Percentiles rank a stretch among this genome's conserved stretches.
phyloP scores from a whole-genome alignment of 1,139 yeast genomes.

The Ashbya aceris region DNA sequence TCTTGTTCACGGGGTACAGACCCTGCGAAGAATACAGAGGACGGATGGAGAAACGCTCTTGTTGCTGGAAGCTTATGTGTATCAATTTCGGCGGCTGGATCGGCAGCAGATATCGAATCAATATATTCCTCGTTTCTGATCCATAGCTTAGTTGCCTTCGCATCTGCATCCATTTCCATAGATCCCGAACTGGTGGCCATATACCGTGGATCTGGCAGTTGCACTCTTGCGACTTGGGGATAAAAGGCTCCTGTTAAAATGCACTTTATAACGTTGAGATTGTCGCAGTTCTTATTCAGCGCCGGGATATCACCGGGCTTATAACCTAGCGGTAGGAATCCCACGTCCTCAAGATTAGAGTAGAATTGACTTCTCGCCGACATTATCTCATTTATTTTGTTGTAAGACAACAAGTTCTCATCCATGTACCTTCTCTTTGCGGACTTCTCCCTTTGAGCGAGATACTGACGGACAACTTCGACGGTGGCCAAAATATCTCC shows the following conservation, averaged over 20 bases:
- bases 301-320: conserved; percentile 15
- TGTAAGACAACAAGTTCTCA: conserved; percentile 55
- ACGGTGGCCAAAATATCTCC: conserved; percentile 74
- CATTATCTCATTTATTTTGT: conserved; percentile 59
- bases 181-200: conserved; percentile 67
- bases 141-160: conserved; percentile 64
- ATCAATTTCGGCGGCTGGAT: conserved; percentile 8
- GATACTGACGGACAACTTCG: conserved; percentile 47
- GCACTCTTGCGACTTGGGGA: conserved; percentile 76
- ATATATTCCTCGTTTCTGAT: conserved; percentile 47
- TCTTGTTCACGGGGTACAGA: conserved; percentile 36
- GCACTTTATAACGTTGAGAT: conserved; percentile 48
- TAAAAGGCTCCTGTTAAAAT: conserved; percentile 72
- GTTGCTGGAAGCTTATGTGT: conserved; percentile 40
- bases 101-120: conserved; percentile 19
- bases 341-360: conserved; percentile 62
- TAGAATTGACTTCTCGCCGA: conserved; percentile 63
- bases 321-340: conserved; percentile 54
- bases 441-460: conserved; percentile 21
- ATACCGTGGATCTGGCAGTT: conserved; percentile 72
- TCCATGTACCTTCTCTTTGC: conserved; percentile 44
- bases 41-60: conserved; percentile 76
- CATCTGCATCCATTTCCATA: conserved; percentile 76
- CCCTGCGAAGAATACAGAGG: conserved; percentile 52
- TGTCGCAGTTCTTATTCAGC: conserved; percentile 43